Base-by-base conservation (phyloP, 1,284 basidiomycete genomes). In the Hypsizygus ulmarius region DNA sequence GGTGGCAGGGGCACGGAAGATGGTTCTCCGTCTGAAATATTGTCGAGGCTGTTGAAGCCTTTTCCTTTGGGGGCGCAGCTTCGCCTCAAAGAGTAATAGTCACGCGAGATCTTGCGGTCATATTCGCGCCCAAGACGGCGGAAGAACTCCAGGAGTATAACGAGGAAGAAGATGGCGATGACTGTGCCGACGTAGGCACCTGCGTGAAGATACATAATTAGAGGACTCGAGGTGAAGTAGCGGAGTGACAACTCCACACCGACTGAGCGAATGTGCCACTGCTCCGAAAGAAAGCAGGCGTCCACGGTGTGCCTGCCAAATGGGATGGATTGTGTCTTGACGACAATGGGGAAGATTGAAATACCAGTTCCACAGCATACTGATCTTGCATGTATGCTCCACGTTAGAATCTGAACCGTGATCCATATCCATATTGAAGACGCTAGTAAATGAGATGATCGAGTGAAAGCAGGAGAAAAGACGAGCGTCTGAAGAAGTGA, bases 221-320 rank as follows among this genome's bases (percentile, higher is more conserved):
- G 19, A 12, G 3, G n/a, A 3, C 2, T 18, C 5, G 28, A 11
- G 12, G 16, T 30, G 14, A 12, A 12, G 2, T 8, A n/a, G 28
- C 9, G 5, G 30, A 18, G 3, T 8, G 19, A 30, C 18, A 21
- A 21, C 10, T 14, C 15, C 39, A 10, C 37, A 16, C 41, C 43
- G 18, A 45, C 37, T 10, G 43, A 39, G n/a, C 36, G 43, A 29
- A 45, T 39, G 18, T 45, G 43, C 43, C 43, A 45, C 15, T 45
- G 43, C 15, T 11, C 10, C 5, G 43, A 45, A 28, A 45, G 2
- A 36, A 45, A 45, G 27, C 43, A 45, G 4, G 43, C 43, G n/a
- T 45, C 43, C 16, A 45, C 28, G 27, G 43, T 45, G 28, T 29
- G 15, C 43, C 43, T 45, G 43, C 5, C 19, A 3, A 5, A 33